Conservation (phyloP, 106 monocot species). For the Acanthochlamys bracteata region DNA sequence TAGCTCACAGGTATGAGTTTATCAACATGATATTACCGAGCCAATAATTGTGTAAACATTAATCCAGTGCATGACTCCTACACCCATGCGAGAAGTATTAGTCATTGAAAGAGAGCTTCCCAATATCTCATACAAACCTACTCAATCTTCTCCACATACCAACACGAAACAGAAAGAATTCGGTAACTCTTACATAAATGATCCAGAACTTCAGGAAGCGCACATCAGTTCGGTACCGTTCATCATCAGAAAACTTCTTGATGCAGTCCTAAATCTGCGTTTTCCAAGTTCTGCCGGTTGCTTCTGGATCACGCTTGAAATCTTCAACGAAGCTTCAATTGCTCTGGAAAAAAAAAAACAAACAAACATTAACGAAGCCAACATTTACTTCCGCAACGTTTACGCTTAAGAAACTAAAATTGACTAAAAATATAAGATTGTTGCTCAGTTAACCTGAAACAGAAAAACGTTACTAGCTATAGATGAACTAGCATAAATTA, state of each 20-base stretch:
- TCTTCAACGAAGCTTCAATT: conserved; percentile 32
- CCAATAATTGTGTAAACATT: too few species aligned
- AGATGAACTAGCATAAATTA: not conserved
- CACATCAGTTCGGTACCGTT: conserved; percentile 44
- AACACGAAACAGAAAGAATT: not conserved
- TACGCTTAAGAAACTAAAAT: too few species aligned
- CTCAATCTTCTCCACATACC: not conserved
- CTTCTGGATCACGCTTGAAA: conserved; percentile 18
- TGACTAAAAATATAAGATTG: conserved; percentile 11
- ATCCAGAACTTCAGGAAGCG: conserved; percentile 67
- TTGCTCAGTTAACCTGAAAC: conserved; percentile 10
- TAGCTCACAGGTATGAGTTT: too few species aligned
- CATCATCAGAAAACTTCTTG: conserved; percentile 27
- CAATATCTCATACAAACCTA: not conserved
- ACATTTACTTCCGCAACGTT: too few species aligned
- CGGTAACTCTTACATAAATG: conserved; percentile 56
- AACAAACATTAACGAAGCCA: not conserved
- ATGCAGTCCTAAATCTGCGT: conserved; percentile 48
- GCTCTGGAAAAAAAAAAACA: conserved; percentile 23
- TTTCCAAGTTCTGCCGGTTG: conserved; percentile 8
- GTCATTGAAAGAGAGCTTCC: too few species aligned
- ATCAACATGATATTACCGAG: too few species aligned
- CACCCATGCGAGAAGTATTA: too few species aligned
- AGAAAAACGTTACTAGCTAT: not conserved
- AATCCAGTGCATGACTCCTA: too few species aligned